Percentiles rank a stretch among this genome's conserved stretches.
Evolutionary conservation across 108 stramenopile genomes (phyloP).

Genomic region (Nannochloropsis salina): DNA sequence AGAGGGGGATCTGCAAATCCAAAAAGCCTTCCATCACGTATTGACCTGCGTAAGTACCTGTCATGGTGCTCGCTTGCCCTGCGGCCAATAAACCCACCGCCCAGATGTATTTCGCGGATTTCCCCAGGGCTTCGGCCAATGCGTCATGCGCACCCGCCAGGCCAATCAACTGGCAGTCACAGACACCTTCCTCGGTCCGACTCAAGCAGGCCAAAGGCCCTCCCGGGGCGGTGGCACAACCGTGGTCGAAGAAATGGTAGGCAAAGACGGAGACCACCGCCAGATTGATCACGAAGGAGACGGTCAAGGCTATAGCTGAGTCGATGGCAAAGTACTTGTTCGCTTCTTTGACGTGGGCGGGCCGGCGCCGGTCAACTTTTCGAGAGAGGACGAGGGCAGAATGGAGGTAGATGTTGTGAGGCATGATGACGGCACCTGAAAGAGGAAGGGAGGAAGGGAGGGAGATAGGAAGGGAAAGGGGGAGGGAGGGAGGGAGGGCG

Average conservation of each 20-base stretch:
- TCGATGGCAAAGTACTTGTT: conserved; percentile 69
- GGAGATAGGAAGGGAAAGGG: neutral
- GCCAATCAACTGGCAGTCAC: conserved; percentile 52
- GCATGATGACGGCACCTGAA: conserved; percentile 72
- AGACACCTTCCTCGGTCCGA: conserved; percentile 38
- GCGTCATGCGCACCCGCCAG: conserved; percentile 48
- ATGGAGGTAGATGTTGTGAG: conserved; percentile 76
- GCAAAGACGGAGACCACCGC: conserved; percentile 73
- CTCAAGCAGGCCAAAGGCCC: conserved; percentile 37
- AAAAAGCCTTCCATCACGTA: conserved; percentile 78
- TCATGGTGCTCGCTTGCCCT: conserved; percentile 69
- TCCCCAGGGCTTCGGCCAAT: conserved; percentile 44
- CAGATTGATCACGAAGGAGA: conserved; percentile 71
- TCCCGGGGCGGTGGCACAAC: conserved; percentile 35
- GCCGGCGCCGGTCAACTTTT: conserved; percentile 48
- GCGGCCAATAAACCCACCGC: conserved; percentile 71
- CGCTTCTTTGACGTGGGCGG: conserved; percentile 57
- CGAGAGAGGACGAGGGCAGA: conserved; percentile 66
- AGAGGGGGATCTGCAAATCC: conserved; percentile 59
- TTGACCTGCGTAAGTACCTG: conserved; percentile 77
- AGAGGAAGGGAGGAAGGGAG: neutral
- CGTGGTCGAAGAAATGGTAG: conserved; percentile 60
- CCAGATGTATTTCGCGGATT: conserved; percentile 67
- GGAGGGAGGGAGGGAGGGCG: neutral
- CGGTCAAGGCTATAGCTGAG: conserved; percentile 65